Base-by-base conservation (phyloP, 257 asterid species). In the Nicotiana tomentosiformis region DNA sequence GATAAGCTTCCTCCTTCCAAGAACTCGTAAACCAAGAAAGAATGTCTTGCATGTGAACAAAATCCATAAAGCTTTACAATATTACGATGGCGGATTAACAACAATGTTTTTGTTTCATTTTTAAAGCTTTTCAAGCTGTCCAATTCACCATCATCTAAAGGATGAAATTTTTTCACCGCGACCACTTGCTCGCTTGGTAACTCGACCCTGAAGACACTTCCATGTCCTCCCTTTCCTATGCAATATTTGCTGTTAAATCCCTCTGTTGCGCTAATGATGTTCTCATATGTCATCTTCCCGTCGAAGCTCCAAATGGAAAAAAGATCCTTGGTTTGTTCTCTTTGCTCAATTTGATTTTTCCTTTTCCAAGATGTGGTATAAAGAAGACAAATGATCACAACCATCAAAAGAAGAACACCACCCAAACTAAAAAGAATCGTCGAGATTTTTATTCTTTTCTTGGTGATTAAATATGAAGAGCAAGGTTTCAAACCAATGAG, bases 191-290 rank as follows among this genome's bases (percentile, higher is more conserved):
- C 26, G 26, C 26, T 23, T 23, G 26, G 26, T 23, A 23, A 74
- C 55, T 82, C 81, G 6, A 84, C 87, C 72, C 35, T 88, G 57
- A 37, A 77, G 8, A 89, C 89, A 37, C 86, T 87, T 20, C 88
- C 89, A 23, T 69, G 57, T 14, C 86, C 86, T 53, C 90, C 91
- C 5, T 53, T 56, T 29, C 88, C 88, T 7, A 87, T 82, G 83
- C 89, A 86, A 57, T 37, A 60, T 17, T 7, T 66, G 8, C 26
- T 18, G 58, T 55, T 39, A 43, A 89, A 89, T 7, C 82, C 77
- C 43, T 68, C 79, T 1, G 91, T 89, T 2, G 80, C 87, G 37
- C 76, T 74, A 10, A 86, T 32, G 35, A 88, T 83, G 33, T 78
- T 82, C 55, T 81, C 76, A 17, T 83, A 86, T 58, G 70, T 77